Percentiles rank a stretch among this genome's conserved stretches.
Evolutionary conservation across 768 basidiomycete species (phyloP).

Genomic region (Rhizopogon roseolus): DNA sequence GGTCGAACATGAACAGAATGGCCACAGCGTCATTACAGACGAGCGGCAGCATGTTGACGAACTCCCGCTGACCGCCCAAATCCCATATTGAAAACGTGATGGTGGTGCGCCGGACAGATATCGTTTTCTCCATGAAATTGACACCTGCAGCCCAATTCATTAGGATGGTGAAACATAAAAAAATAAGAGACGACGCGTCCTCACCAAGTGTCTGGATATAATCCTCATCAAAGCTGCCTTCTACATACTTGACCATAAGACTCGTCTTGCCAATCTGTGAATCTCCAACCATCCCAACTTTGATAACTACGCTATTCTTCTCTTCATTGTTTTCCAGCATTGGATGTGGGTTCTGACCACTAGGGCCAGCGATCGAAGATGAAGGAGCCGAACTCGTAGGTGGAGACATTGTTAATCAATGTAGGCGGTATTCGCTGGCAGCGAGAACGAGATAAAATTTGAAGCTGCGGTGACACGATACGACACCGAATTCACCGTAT

Average conservation of each 20-base stretch:
- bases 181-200: constrained; percentile 18
- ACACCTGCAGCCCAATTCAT: constrained; percentile 51
- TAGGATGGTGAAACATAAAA: background rate
- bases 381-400: constrained; percentile 44
- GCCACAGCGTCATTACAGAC: constrained; percentile 99
- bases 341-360: constrained; percentile 47
- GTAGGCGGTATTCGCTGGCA: constrained; percentile 9
- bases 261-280: constrained; percentile 99
- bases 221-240: constrained; percentile 98
- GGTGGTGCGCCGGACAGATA: constrained; percentile 94
- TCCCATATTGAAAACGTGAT: constrained; percentile 99
- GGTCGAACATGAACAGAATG: constrained; percentile 99
- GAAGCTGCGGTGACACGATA: background rate
- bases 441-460: background rate
- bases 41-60: constrained; percentile 97
- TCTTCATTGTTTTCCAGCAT: constrained; percentile 61
- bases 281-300: constrained; percentile 99
- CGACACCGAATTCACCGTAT: constrained; percentile 2
- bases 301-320: constrained; percentile 90
- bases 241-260: constrained; percentile 99
- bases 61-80: constrained; percentile 94
- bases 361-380: constrained; percentile 42
- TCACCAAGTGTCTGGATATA: constrained; percentile 98
- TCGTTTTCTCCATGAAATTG: constrained; percentile 99
- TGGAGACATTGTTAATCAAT: constrained; percentile 37